phyloP scores from a whole-genome alignment of 1,139 yeast genomes.

The Hansenula sp. region DNA sequence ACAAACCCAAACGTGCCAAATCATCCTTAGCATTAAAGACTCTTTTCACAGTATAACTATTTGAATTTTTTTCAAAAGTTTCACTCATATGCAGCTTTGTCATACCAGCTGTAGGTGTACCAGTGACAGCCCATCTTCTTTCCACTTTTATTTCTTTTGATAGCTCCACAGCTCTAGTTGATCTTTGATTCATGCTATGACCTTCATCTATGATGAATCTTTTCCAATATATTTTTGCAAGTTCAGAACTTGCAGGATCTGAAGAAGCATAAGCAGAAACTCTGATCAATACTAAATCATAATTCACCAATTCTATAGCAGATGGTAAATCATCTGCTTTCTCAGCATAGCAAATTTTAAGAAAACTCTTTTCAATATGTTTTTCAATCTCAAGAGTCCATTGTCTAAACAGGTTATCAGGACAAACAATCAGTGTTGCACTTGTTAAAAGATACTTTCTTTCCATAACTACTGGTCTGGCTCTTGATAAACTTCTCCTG shows the following conservation, averaged over 20 bases:
- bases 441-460: slow-evolving; percentile 39
- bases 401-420: slow-evolving; percentile 63
- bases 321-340: slow-evolving; percentile 20
- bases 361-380: slow-evolving; percentile 38
- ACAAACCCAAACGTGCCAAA: slow-evolving; percentile 45
- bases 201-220: slow-evolving; percentile 73
- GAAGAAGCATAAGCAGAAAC: slow-evolving; percentile 40
- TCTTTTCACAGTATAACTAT: slow-evolving; percentile 31
- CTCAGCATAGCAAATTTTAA: slow-evolving; percentile 30
- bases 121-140: slow-evolving; percentile 69
- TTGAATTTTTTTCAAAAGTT: slow-evolving; percentile 10
- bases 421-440: slow-evolving; percentile 57
- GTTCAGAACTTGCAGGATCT: slow-evolving; percentile 25
- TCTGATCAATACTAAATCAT: slow-evolving; percentile 52
- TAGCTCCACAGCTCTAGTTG: slow-evolving; percentile 43
- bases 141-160: slow-evolving; percentile 50
- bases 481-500: slow-evolving; percentile 16
- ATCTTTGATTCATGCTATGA: slow-evolving; percentile 50
- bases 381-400: slow-evolving; percentile 58
- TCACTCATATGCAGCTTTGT: slow-evolving; percentile 56
- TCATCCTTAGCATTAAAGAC: slow-evolving; percentile 45
- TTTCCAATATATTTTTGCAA: slow-evolving; percentile 55
- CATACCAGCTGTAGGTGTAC: slow-evolving; percentile 71
- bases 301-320: slow-evolving; percentile 33
- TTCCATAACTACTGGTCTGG: slow-evolving; percentile 14